Evolutionary conservation across 2,329 filamentous ascomycete species (phyloP).

Genomic region (Teratosphaeriaceae sp.): DNA sequence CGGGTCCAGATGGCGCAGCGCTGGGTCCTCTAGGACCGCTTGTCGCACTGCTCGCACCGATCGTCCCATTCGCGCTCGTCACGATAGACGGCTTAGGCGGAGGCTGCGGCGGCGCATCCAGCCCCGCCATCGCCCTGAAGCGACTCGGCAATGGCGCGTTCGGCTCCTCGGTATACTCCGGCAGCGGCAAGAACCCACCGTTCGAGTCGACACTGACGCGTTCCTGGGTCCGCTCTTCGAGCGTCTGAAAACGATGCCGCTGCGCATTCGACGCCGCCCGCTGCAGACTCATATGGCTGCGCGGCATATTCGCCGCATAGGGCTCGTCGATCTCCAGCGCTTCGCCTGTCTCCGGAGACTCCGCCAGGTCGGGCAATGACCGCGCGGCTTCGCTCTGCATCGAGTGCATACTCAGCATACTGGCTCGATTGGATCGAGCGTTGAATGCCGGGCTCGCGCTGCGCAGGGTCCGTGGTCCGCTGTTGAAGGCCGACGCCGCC

Average conservation of each 20-base stretch:
- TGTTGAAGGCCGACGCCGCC: conserved; percentile 27
- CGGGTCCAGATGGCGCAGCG: conserved; percentile 5
- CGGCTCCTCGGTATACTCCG: conserved; percentile 63
- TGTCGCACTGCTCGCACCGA: conserved; percentile 5
- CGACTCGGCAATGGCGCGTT: conserved; percentile 32
- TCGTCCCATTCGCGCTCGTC: conserved; percentile 2
- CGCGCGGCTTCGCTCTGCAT: conserved; percentile 22
- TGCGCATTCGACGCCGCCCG: conserved; percentile 57
- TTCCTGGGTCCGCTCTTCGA: conserved; percentile 46
- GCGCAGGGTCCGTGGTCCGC: conserved; percentile 6
- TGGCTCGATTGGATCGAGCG: conserved; percentile 14
- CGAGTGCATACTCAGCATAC: conserved; percentile 20
- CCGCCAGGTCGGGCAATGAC: conserved; percentile 27
- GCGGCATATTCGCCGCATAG: conserved; percentile 27
- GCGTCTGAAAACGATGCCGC: conserved; percentile 58
- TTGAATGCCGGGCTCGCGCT: conserved; percentile 12
- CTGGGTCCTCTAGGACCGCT: not conserved
- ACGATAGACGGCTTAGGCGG: conserved; percentile 8
- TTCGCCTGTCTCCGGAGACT: conserved; percentile 19
- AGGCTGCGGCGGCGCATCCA: conserved; percentile 23
- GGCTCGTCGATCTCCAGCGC: conserved; percentile 27
- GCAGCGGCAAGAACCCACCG: conserved; percentile 75
- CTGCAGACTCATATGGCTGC: conserved; percentile 27
- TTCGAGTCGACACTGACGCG: conserved; percentile 53
- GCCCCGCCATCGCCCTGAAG: conserved; percentile 30